Conservation (phyloP, 1,284 basidiomycete genomes). For the Boletellus deceptivus region DNA sequence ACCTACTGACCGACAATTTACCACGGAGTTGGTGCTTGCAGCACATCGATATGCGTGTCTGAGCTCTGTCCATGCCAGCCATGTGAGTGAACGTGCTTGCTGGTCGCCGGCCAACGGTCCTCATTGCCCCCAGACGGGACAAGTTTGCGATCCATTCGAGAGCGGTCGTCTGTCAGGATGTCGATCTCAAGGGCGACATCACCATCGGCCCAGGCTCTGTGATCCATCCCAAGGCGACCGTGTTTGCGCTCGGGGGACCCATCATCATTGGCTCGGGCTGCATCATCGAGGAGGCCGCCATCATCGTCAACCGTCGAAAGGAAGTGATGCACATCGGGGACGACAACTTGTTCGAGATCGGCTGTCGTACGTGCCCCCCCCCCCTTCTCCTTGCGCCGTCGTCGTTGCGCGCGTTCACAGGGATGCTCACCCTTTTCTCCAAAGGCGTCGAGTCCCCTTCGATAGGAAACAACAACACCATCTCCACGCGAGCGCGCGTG, state of each 20-base stretch:
- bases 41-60: neutral
- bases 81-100: constrained; percentile 20
- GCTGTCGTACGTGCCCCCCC: constrained; percentile 63
- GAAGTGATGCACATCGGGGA: constrained; percentile 91
- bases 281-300: constrained; percentile 88
- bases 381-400: neutral
- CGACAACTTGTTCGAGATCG: constrained; percentile 91
- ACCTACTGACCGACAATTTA: constrained; percentile 15
- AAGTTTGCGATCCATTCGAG: constrained; percentile 78
- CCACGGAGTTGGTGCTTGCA: constrained; percentile 17
- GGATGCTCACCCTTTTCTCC: neutral
- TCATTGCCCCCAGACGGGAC: constrained; percentile 52
- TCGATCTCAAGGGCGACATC: constrained; percentile 86
- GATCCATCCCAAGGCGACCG: constrained; percentile 91
- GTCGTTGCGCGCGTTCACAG: too few relatives aligned
- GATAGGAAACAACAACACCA: constrained; percentile 82
- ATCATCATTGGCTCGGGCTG: constrained; percentile 86
- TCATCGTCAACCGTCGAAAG: constrained; percentile 84
- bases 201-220: constrained; percentile 89
- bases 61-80: constrained; percentile 24
- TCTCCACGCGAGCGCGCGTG: constrained; percentile 78
- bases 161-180: constrained; percentile 84
- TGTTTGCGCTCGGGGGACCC: constrained; percentile 84
- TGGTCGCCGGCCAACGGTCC: neutral
- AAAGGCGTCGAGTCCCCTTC: constrained; percentile 81